Evolutionary conservation across 768 basidiomycete genomes (phyloP).

Genomic region (Hericium rajendrae): DNA sequence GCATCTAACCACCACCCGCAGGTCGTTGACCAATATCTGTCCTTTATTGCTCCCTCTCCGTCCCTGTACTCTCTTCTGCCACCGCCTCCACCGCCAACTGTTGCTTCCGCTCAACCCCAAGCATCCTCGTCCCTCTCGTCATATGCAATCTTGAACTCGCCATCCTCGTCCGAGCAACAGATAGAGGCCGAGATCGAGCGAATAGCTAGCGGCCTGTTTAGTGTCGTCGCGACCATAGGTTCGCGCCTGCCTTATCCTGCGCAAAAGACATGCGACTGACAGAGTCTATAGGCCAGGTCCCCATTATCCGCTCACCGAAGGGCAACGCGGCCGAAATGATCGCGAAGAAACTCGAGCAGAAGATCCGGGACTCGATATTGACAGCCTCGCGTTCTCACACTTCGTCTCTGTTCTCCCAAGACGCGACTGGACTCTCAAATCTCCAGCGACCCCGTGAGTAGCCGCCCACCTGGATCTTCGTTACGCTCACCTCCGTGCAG

Average conservation of each 20-base stretch:
- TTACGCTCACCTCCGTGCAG: conserved; percentile 40
- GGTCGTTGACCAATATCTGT: conserved; percentile 94
- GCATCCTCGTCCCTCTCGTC: conserved; percentile 40
- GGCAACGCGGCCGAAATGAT: conserved; percentile 99
- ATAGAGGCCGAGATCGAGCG: conserved; percentile 93
- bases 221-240: conserved; percentile 85
- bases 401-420: conserved; percentile 66
- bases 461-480: no score
- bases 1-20: conserved; percentile 24
- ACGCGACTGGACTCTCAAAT: conserved; percentile 73
- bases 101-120: conserved; percentile 25
- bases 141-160: conserved; percentile 86
- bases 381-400: conserved; percentile 55
- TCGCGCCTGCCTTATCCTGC: conserved; percentile 13
- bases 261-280: not conserved
- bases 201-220: conserved; percentile 83
- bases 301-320: conserved; percentile 87
- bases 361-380: conserved; percentile 79
- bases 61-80: conserved; percentile 88
- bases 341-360: conserved; percentile 89
- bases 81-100: conserved; percentile 31
- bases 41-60: conserved; percentile 89
- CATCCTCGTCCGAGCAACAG: conserved; percentile 78
- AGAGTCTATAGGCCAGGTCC: conserved; percentile 63
- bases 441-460: conserved; percentile 78